These are phyloP conservation scores for Glonium stellatum DNA, from an alignment of 495 filamentous ascomycete species.

Conservation along the genomic window DNA sequence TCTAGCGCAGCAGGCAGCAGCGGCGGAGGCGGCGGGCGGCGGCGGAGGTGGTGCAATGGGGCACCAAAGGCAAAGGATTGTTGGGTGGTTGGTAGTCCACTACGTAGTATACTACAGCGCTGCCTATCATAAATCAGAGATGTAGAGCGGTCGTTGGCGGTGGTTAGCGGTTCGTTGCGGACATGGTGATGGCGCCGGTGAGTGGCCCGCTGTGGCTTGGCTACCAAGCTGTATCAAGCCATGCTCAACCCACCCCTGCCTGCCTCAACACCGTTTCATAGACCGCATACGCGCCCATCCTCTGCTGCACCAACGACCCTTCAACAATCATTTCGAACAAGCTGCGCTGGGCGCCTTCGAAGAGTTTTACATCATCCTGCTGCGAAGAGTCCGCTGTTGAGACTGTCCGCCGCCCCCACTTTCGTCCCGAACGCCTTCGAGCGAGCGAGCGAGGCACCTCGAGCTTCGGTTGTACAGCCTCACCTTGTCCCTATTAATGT, in stretches of 20 bases:
- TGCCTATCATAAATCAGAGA: not conserved
- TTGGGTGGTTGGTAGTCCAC: not conserved
- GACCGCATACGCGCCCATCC: not conserved
- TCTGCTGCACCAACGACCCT: not conserved
- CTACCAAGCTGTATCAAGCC: not conserved
- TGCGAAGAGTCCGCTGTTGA: not conserved
- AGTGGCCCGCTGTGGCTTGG: not conserved
- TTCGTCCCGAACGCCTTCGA: not conserved
- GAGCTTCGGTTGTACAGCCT: not conserved
- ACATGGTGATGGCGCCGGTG: not conserved
- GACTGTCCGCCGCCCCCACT: not conserved
- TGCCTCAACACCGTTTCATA: not conserved
- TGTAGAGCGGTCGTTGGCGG: not conserved
- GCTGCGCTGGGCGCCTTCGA: slow-evolving; percentile 2
- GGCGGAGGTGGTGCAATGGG: not conserved
- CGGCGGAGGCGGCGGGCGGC: not conserved
- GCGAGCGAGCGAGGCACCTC: not conserved
- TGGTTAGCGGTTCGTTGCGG: not conserved
- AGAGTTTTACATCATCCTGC: not conserved
- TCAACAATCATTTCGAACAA: not conserved
- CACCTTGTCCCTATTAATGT: not conserved
- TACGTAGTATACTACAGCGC: not conserved
- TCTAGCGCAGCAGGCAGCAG: not conserved
- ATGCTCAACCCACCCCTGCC: no score
- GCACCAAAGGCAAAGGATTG: not conserved